Evolutionary conservation across 345 rosid species (phyloP).

Genomic region (Acer campestre): DNA sequence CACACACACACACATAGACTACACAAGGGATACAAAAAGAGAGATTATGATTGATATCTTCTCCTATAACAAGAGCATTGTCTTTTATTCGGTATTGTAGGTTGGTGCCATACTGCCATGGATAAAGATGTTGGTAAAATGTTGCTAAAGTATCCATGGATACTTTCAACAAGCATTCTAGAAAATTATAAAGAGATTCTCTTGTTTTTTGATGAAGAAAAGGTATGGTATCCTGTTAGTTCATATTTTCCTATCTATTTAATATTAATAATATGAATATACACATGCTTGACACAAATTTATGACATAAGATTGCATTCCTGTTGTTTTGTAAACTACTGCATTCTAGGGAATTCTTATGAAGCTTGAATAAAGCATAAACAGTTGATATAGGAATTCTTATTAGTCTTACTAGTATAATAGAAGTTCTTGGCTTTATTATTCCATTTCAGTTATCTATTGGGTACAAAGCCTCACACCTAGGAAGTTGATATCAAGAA

Average conservation of each 20-base stretch:
- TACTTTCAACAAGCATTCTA: constrained; percentile 67
- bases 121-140: constrained; percentile 58
- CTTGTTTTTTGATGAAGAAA: constrained; percentile 53
- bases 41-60: constrained; percentile 5
- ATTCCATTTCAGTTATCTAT: background rate
- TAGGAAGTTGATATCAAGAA: background rate
- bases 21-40: background rate
- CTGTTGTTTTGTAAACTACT: background rate
- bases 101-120: constrained; percentile 42
- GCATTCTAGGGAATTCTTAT: background rate
- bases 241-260: background rate
- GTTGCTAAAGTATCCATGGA: constrained; percentile 82
- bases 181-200: constrained; percentile 54
- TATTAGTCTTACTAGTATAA: background rate
- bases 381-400: background rate
- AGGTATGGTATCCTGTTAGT: constrained; percentile 43
- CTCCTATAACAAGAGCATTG: constrained; percentile 22
- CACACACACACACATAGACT: too few relatives aligned
- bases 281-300: background rate
- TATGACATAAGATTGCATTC: background rate
- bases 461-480: background rate
- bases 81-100: constrained; percentile 36
- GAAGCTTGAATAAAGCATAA: background rate
- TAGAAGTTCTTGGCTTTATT: background rate
- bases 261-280: background rate